Conservation (phyloP, 179 eudicot genomes). For the Actinidia arguta region DNA sequence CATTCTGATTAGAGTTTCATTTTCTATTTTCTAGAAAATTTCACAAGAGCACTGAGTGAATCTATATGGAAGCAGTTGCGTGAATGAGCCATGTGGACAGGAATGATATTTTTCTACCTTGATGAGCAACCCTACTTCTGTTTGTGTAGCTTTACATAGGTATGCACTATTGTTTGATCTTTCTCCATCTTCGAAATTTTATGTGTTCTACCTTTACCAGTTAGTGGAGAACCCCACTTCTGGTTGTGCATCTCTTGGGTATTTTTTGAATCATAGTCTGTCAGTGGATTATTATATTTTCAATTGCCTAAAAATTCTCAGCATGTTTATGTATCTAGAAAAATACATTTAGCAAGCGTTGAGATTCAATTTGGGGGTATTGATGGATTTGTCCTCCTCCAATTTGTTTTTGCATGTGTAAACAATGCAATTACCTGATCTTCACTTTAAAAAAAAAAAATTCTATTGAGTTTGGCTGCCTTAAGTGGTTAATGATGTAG, state of each 20-base stretch:
- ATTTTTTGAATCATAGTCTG: not conserved
- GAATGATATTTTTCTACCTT: slow-evolving; percentile 60
- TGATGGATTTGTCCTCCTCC: slow-evolving; percentile 4
- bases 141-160: no score
- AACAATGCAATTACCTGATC: no score
- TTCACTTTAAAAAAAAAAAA: no score
- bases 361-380: not conserved
- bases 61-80: slow-evolving; percentile 98
- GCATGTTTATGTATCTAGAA: not conserved
- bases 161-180: not conserved
- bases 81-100: slow-evolving; percentile 94
- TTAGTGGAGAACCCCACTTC: not conserved
- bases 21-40: slow-evolving; percentile 71
- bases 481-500: no score
- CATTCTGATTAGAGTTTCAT: slow-evolving; percentile 12
- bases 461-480: no score
- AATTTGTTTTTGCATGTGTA: slow-evolving; percentile 17
- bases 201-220: not conserved
- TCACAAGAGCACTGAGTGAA: slow-evolving; percentile 81
- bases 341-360: not conserved
- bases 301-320: not conserved
- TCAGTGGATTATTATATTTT: not conserved
- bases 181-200: not conserved
- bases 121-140: not conserved
- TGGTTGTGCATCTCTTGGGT: not conserved